These are phyloP conservation scores for Penicillium antarcticum DNA, from an alignment of 495 filamentous ascomycete genomes.

Conservation along the genomic window DNA sequence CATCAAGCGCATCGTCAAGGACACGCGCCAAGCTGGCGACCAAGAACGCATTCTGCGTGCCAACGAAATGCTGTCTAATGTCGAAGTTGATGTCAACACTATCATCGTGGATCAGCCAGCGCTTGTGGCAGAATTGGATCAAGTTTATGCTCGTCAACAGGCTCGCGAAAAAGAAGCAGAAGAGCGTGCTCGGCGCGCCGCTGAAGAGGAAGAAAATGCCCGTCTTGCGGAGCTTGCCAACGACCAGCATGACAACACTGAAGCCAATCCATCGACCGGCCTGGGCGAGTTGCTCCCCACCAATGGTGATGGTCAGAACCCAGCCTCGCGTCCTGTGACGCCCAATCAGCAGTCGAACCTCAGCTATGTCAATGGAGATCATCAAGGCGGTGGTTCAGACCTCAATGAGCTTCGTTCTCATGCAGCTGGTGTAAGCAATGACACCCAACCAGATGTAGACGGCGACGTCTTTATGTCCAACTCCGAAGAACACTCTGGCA, in stretches of 20 bases:
- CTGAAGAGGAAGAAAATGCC: conserved; percentile 33
- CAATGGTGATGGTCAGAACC: conserved; percentile 28
- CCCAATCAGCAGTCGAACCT: conserved; percentile 44
- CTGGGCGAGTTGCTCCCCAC: conserved; percentile 56
- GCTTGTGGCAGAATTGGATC: conserved; percentile 65
- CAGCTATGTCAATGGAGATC: conserved; percentile 51
- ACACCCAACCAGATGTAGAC: conserved; percentile 61
- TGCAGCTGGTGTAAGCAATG: conserved; percentile 57
- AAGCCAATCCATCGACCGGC: conserved; percentile 47
- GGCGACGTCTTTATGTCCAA: conserved; percentile 52
- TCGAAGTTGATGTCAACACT: conserved; percentile 80
- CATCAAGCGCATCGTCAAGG: conserved; percentile 76
- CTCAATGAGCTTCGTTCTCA: conserved; percentile 39
- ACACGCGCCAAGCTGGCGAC: conserved; percentile 73
- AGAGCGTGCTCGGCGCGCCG: conserved; percentile 57
- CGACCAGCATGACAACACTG: conserved; percentile 43
- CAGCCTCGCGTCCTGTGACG: conserved; percentile 46
- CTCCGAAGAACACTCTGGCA: conserved; percentile 40
- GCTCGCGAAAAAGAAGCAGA: conserved; percentile 62
- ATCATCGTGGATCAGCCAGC: conserved; percentile 63
- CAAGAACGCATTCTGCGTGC: conserved; percentile 75
- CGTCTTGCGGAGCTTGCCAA: conserved; percentile 27
- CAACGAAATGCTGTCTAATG: conserved; percentile 85
- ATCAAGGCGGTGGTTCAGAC: conserved; percentile 45
- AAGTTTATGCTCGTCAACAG: conserved; percentile 70